Evolutionary conservation across 441 rosid genomes (phyloP), one percentile per base, ranked within the genome.

Genomic region (Hura crepitans): DNA sequence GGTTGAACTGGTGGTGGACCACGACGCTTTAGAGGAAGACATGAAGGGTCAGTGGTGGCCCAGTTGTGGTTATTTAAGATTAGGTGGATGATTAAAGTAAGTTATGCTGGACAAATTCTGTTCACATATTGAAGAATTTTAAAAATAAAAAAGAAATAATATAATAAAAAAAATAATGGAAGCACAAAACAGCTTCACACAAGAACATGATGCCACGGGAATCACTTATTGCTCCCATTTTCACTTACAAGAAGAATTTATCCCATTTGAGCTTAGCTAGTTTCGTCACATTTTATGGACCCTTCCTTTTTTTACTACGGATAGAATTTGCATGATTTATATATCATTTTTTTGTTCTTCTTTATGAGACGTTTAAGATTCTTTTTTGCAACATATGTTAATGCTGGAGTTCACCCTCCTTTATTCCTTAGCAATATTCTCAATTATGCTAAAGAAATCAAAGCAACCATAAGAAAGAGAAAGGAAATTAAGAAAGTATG

Each of bases 191-290:
- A 51, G 28, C 55, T 20, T 62, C 28, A 11, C 27, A n/a, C 1
- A 6, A 28, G 77, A 69, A 68, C 72, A 62, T 25, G 80, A 80
- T 78, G 66, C 79, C 71, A 64, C 12, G 42, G 62, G 82, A 78
- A 78, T 78, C 79, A 65, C 66, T 73, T 74, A 75, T 72, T 69
- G 71, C 62, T 62, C 45, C 77, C 70, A 70, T 72, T 58, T 60
- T 71, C 59, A 49, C 37, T 57, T 54, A 47, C 72, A 70, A 54
- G 18, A 61, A 74, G 76, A 75, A 77, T 81, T 66, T 69, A 71
- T 72, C 79, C 72, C 74, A 39, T 39, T 43, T 69, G 65, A 60
- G 43, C 57, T 47, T 20, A 6, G 22, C 37, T 62, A 13, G 31
- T 63, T 27, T 51, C 25, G 5, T 27, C 50, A 47, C 30, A 17